Percentiles rank a stretch among this genome's conserved stretches.
These are phyloP conservation scores for Phytophthora citricola DNA, from an alignment of 352 stramenopile species.

Conservation along the genomic window DNA sequence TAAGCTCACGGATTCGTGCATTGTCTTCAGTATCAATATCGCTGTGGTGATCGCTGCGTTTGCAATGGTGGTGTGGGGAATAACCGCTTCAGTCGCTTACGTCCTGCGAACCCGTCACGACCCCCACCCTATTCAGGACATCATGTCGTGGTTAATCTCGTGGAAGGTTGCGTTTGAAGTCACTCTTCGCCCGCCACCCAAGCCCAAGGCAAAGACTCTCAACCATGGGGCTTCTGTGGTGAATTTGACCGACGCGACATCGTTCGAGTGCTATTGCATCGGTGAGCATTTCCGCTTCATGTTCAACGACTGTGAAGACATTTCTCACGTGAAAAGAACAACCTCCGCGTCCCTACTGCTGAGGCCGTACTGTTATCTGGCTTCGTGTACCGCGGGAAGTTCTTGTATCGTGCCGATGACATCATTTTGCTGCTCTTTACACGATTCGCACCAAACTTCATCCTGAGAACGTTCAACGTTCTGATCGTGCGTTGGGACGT, in stretches of 20 bases:
- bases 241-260: constrained; percentile 36
- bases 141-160: constrained; percentile 28
- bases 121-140: constrained; percentile 25
- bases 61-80: constrained; percentile 32
- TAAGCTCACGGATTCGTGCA: constrained; percentile 41
- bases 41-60: constrained; percentile 37
- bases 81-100: constrained; percentile 31
- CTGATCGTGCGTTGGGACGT: constrained; percentile 45
- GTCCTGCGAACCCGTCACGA: constrained; percentile 33
- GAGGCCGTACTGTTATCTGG: constrained; percentile 37
- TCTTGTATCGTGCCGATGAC: constrained; percentile 38
- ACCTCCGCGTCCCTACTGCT: constrained; percentile 25
- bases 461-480: constrained; percentile 47
- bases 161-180: constrained; percentile 38
- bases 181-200: constrained; percentile 31
- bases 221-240: constrained; percentile 21
- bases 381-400: constrained; percentile 40
- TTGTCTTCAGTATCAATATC: constrained; percentile 43
- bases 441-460: constrained; percentile 33
- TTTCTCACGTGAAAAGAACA: constrained; percentile 40
- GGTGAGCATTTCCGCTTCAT: constrained; percentile 40
- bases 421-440: constrained; percentile 41
- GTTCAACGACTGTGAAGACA: constrained; percentile 44
- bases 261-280: constrained; percentile 45
- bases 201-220: constrained; percentile 27